Evolutionary conservation across 495 filamentous ascomycete species (phyloP), one percentile per base, ranked within the genome.

Genomic region (Aspergillus bertholletiae): DNA sequence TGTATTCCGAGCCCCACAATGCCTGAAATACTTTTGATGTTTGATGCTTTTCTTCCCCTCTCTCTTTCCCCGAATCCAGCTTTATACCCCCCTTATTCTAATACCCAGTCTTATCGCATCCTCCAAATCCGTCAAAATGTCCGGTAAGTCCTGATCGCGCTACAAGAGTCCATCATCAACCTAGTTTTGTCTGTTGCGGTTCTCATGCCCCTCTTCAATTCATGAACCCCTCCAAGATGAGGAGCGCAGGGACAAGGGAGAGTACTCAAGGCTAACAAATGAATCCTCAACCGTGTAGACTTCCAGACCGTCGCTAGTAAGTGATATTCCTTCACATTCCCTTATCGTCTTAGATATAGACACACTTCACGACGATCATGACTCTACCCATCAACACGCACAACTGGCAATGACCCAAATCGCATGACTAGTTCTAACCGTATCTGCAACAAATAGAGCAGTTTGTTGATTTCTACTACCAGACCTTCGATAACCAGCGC

Each of bases 391-490:
- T 37, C 40, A 15, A 22, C 43, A 21, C 11, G 46, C n/a, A 32
- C 15, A 28, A 23, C 34, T 15, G 46, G 18, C 32, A 7, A 24
- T n/a, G n/a, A n/a, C n/a, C n/a, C n/a, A 18, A 32, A 23, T 12
- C 17, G 18, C 40, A 18, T 9, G 26, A 7, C 17, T 49, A 44
- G 44, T 35, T 32, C 66, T 70, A 49, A 69, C 60, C n/a, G 8
- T 52, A 32, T 32, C 41, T 26, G 7, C 24, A 27, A 13, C 15
- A 43, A 43, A 63, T 68, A 97, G 92, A 80, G 58, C 77, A 92
- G 63, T 97, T 97, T 73, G 85, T 90, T 47, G 54, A 83, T 22
- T 92, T 86, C 79, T 97, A 96, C 85, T 96, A 96, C 79, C 72
- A 83, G 52, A 86, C 84, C 47, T 96, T 97, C 72, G 92, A 96